Percentiles rank a stretch among this genome's conserved stretches.
Conservation (phyloP, 176 grass and related monocot genomes). For the Chloris gayana region DNA sequence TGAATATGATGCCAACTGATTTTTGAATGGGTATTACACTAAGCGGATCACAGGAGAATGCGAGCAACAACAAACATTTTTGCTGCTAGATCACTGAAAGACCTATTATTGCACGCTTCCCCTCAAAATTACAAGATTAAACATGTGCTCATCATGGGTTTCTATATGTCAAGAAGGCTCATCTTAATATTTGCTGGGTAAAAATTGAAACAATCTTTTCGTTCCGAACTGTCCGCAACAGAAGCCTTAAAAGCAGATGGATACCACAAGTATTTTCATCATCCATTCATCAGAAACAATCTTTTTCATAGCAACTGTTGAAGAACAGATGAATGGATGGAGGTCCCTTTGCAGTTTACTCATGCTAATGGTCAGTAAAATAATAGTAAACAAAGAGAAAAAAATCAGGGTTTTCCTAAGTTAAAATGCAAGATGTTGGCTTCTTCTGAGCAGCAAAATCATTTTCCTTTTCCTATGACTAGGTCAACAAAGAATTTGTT, state of each 20-base stretch:
- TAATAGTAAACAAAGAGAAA: background rate
- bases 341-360: background rate
- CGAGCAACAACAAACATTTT: background rate
- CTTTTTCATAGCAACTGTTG: background rate
- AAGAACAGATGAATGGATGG: background rate
- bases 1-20: background rate
- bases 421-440: background rate
- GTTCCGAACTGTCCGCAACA: background rate
- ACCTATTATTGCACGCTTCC: background rate
- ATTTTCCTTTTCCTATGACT: background rate
- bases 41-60: background rate
- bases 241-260: background rate
- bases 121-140: background rate
- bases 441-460: background rate
- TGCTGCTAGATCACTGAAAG: background rate
- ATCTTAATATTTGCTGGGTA: background rate
- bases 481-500: background rate
- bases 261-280: background rate
- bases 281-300: background rate
- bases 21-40: background rate
- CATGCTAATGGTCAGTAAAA: background rate
- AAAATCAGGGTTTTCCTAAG: background rate
- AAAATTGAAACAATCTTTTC: background rate
- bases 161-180: background rate
- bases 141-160: background rate